Percentiles rank a stretch among this genome's conserved stretches.
Conservation (phyloP, 176 grass and related monocot species). For the Neostapfia colusana region DNA sequence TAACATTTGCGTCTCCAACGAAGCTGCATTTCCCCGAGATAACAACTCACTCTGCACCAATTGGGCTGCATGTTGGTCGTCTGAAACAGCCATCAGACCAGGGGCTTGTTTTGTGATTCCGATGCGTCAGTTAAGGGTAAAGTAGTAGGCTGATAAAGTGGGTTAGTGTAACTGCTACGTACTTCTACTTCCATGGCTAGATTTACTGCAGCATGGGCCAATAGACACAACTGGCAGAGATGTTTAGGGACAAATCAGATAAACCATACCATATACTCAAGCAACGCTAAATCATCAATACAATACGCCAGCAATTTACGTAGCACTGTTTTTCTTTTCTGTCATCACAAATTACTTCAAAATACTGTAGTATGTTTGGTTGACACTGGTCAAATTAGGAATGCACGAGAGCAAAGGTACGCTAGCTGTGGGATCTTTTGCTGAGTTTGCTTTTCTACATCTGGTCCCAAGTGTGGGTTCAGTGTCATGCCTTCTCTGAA, state of each 20-base stretch:
- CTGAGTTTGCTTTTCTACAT: not conserved
- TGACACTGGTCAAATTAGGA: not conserved
- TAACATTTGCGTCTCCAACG: slow-evolving; percentile 14
- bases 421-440: not conserved
- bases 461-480: not conserved
- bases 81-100: slow-evolving; percentile 20
- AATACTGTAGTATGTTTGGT: not conserved
- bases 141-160: not conserved
- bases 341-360: not conserved
- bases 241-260: slow-evolving; percentile 1
- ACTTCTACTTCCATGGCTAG: slow-evolving; percentile 2
- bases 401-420: no score
- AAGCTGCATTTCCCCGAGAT: slow-evolving; percentile 23
- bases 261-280: not conserved
- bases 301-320: not conserved
- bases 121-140: slow-evolving; percentile 16
- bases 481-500: not conserved
- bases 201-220: not conserved
- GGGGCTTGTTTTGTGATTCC: slow-evolving; percentile 24
- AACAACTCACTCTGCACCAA: slow-evolving; percentile 26
- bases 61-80: slow-evolving; percentile 38
- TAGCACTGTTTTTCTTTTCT: not conserved
- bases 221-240: slow-evolving; percentile 8
- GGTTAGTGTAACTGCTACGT: slow-evolving; percentile 29
- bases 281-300: no score